Evolutionary conservation across 345 rosid genomes (phyloP), one percentile per base, ranked within the genome.

Genomic region (Citrus inodora): DNA sequence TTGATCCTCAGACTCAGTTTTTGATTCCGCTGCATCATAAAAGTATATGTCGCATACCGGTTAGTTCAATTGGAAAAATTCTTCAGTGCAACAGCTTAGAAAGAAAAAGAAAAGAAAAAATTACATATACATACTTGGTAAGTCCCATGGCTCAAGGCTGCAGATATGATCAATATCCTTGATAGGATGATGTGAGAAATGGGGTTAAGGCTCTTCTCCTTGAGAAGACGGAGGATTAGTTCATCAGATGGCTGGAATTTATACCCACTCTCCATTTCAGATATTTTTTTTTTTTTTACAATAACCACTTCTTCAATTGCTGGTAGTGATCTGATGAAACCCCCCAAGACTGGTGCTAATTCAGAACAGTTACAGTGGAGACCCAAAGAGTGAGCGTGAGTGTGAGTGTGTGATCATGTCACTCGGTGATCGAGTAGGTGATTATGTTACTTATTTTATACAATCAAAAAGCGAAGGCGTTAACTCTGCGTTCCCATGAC

Each of bases 71-170:
- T 17, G 7, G 7, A 4, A 53, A 53, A 53, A 17, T 53, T 2
- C 19, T 46, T 46, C 17, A 13, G 51, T 11, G 13, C 51, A 46
- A 42, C 16, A 3, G 22, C 7, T 53, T 53, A 53, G 22, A 53
- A 1, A 14, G 7, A 53, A 53, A 17, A 7, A 4, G 19, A 53
- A 17, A 53, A 53, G 17, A 53, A 53, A 51, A 53, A 2, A 4
- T 46, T 46, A 46, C 17, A 13, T 46, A 11, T 3, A 53, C 86
- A 80, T 76, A 86, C 90, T 60, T 55, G 85, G 86, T 56, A 89
- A 67, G 1, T 46, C 70, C 6, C 22, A 17, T 5, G 91, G 91
- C 1, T 86, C 85, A 59, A 4, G 58, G 2, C 30, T 63, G 76
- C 73, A 74, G 59, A 80, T 64, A 66, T 53, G 21, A 53, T 77